phyloP scores from a whole-genome alignment of 225 moss, liverwort and hornwort species.

The Asterella californica region DNA sequence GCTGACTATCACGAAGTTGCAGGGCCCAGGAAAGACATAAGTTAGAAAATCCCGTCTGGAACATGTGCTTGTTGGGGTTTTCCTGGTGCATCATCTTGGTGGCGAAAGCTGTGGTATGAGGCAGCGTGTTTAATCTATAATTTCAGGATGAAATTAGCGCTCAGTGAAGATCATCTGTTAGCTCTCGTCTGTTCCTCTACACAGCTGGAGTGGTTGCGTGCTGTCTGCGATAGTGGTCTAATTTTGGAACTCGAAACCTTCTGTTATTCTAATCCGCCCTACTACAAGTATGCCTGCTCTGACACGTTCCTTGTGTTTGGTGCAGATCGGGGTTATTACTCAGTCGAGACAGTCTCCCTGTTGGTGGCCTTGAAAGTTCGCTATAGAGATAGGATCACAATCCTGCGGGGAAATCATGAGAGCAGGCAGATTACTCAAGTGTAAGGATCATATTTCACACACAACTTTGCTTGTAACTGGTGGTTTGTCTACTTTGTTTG shows the following conservation, averaged over 20 bases:
- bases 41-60: not conserved
- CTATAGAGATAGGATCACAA: conserved; percentile 99
- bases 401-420: conserved; percentile 97
- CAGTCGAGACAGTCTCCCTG: conserved; percentile 95
- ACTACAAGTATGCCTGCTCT: not conserved
- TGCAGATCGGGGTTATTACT: conserved; percentile 99
- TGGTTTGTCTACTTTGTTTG: not conserved
- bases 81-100: not conserved
- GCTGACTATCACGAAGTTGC: not conserved
- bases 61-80: not conserved
- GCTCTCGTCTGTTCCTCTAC: too few relatives aligned
- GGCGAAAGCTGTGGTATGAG: not conserved
- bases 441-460: conserved; percentile 44
- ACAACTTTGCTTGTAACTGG: not conserved
- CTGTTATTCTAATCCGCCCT: not conserved
- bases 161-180: too few relatives aligned
- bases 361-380: conserved; percentile 99
- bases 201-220: not conserved
- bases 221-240: not conserved
- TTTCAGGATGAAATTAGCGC: too few relatives aligned
- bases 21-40: not conserved
- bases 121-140: too few relatives aligned
- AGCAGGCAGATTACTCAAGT: conserved; percentile 99
- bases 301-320: not conserved
- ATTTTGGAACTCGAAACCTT: too few relatives aligned